A percentile compares a stretch with the other conserved stretches of the same genome.
Conservation (phyloP, 805 yeast species). For the Kurtzmaniella fragi region DNA sequence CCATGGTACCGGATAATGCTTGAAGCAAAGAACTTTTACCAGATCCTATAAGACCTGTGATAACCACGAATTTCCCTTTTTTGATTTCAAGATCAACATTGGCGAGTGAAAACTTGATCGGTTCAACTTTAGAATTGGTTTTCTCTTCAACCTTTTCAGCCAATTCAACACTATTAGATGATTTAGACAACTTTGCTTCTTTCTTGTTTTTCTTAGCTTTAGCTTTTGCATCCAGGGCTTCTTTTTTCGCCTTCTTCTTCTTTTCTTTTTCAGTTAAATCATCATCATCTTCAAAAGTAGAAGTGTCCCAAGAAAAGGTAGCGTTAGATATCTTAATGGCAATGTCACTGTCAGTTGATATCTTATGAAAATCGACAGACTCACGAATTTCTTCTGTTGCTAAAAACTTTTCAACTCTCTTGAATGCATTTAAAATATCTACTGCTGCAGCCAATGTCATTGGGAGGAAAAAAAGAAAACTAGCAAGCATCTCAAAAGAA, state of each 20-base stretch:
- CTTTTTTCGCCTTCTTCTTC: constrained; percentile 1
- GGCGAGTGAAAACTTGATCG: constrained; percentile 9
- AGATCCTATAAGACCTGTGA: constrained; percentile 33
- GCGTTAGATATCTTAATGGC: constrained; percentile 21
- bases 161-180: background rate
- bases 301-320: constrained; percentile 25
- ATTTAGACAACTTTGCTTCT: background rate
- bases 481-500: constrained; percentile 56
- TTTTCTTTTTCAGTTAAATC: constrained; percentile 2
- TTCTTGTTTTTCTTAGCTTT: constrained; percentile 1
- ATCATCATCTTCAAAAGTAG: constrained; percentile 4
- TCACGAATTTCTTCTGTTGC: constrained; percentile 39
- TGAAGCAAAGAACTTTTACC: constrained; percentile 33
- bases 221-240: constrained; percentile 1
- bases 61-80: constrained; percentile 31
- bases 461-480: constrained; percentile 65
- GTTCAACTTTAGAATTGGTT: background rate
- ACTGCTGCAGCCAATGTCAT: constrained; percentile 62
- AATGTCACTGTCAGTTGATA: constrained; percentile 16
- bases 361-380: constrained; percentile 18
- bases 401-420: constrained; percentile 51
- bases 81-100: constrained; percentile 19
- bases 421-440: constrained; percentile 61
- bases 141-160: background rate
- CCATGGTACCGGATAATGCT: constrained; percentile 37